phyloP scores from a whole-genome alignment of 2,329 filamentous ascomycete species.

The Neofusicoccum kwambonambiense region DNA sequence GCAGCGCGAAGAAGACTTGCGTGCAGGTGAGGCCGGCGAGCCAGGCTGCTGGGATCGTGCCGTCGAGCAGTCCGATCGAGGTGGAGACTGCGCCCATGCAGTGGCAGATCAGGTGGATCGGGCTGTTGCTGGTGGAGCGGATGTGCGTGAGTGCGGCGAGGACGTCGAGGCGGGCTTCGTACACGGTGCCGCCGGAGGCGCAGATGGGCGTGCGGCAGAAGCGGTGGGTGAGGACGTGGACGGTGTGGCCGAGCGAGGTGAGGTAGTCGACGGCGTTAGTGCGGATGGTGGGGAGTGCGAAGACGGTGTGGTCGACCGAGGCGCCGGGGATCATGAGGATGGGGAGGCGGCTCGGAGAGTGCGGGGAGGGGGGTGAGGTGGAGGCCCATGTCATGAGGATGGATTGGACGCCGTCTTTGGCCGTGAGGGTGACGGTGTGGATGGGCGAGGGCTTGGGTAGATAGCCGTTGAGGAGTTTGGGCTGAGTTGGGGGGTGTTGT shows the following conservation, averaged over 20 bases:
- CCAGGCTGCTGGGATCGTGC: constrained; percentile 58
- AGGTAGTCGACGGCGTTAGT: constrained; percentile 65
- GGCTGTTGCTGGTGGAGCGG: constrained; percentile 29
- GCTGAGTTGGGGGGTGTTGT: constrained; percentile 49
- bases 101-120: constrained; percentile 60
- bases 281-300: constrained; percentile 61
- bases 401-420: constrained; percentile 54
- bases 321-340: constrained; percentile 64
- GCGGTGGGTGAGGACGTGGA: constrained; percentile 58
- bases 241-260: constrained; percentile 58
- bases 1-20: constrained; percentile 64
- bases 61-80: constrained; percentile 59
- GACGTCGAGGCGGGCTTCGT: constrained; percentile 60
- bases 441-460: constrained; percentile 51
- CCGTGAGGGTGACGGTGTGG: constrained; percentile 47
- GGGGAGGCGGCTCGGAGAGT: constrained; percentile 28
- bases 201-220: constrained; percentile 55
- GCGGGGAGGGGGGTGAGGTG: not conserved
- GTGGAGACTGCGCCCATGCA: constrained; percentile 64
- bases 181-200: constrained; percentile 57
- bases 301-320: constrained; percentile 63
- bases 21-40: constrained; percentile 58
- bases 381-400: constrained; percentile 22
- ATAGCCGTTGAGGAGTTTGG: constrained; percentile 42
- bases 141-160: constrained; percentile 56